phyloP scores from a whole-genome alignment of 192 early-diverging fungal species.

The Coemansia interrupta region DNA sequence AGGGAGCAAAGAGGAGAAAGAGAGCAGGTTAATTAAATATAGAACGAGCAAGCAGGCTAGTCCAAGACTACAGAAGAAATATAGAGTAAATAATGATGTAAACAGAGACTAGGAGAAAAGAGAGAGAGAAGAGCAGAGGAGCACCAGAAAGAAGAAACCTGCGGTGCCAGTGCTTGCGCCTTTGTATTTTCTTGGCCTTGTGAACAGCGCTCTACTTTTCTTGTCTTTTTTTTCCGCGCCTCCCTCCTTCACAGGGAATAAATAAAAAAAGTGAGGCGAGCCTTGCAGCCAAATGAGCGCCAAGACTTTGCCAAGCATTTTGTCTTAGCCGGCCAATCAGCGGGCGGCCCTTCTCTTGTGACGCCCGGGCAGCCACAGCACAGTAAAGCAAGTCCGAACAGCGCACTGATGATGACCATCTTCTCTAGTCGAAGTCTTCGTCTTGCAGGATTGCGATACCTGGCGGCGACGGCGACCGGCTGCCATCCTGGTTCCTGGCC shows the following conservation, averaged over 20 bases:
- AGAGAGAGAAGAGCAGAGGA: background rate
- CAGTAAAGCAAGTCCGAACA: too few species aligned
- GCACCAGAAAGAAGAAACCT: background rate
- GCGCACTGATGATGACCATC: too few species aligned
- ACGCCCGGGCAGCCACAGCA: background rate
- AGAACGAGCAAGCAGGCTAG: conserved; percentile 6
- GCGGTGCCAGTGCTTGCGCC: background rate
- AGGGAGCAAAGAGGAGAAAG: too few species aligned
- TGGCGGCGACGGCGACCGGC: conserved; percentile 7
- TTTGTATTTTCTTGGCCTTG: background rate
- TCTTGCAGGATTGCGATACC: conserved; percentile 14
- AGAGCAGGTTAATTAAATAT: conserved; percentile 3
- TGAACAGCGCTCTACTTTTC: background rate
- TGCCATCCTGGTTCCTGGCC: background rate
- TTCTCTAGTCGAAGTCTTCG: conserved; percentile 14
- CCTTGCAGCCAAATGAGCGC: conserved; percentile 4
- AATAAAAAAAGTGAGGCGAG: background rate
- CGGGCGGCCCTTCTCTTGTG: background rate
- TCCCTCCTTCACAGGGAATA: background rate
- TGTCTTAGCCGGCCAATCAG: conserved; percentile 7
- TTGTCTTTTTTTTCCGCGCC: conserved; percentile 6
- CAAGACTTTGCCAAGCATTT: conserved; percentile 16
- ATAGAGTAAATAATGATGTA: background rate
- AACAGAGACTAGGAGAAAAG: background rate
- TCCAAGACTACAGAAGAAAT: background rate